Evolutionary conservation across 2,329 filamentous ascomycete genomes (phyloP).

Genomic region (Phoma sp.): DNA sequence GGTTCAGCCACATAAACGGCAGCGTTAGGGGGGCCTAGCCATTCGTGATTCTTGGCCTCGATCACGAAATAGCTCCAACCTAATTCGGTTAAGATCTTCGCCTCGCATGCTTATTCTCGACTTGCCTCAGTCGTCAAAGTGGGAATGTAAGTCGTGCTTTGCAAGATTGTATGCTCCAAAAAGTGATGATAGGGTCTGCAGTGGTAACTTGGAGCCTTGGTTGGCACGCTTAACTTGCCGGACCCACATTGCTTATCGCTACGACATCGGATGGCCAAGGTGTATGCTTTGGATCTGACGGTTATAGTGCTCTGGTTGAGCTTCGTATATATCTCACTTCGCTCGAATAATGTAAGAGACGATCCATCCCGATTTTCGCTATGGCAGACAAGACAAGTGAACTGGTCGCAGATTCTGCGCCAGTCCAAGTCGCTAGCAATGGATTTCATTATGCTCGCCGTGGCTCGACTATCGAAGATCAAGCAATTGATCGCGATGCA

Average conservation of each 20-base stretch:
- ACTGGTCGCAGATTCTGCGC: not conserved
- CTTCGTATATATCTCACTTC: not conserved
- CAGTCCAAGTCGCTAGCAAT: constrained; percentile 1
- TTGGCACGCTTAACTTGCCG: not conserved
- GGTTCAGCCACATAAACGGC: not conserved
- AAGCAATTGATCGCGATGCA: not conserved
- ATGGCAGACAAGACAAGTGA: constrained; percentile 8
- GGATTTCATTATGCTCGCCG: constrained; percentile 21
- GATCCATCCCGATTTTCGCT: not conserved
- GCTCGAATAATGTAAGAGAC: not conserved
- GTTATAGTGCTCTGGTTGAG: not conserved
- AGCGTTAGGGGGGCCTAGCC: not conserved
- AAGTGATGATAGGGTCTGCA: not conserved
- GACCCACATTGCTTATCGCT: not conserved
- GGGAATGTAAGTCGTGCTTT: constrained; percentile 22
- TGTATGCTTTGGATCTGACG: not conserved
- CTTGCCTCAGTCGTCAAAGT: constrained; percentile 13
- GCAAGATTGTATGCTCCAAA: not conserved
- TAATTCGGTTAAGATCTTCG: constrained; percentile 11
- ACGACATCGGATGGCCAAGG: not conserved
- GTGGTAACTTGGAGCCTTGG: not conserved
- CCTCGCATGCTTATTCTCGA: not conserved
- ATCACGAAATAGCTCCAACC: constrained; percentile 16
- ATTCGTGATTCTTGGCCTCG: constrained; percentile 23
- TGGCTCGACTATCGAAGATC: constrained; percentile 12